Evolutionary conservation across 768 basidiomycete genomes (phyloP).

Genomic region (Mycena chlorophos): DNA sequence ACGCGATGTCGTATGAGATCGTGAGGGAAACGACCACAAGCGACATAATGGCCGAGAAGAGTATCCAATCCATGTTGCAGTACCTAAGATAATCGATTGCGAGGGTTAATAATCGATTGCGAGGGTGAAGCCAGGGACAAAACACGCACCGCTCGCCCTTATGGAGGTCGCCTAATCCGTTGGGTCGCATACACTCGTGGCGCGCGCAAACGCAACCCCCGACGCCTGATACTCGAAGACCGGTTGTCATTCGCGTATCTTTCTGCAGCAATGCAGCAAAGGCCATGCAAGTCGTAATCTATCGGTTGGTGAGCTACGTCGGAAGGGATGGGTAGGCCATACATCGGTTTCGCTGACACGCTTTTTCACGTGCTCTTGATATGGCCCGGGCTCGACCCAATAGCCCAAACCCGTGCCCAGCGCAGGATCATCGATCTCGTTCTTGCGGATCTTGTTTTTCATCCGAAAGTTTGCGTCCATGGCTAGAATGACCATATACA

Average conservation of each 20-base stretch:
- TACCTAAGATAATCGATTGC: not conserved
- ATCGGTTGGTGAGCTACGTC: not conserved
- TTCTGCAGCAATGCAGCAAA: not conserved
- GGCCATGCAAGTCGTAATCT: not conserved
- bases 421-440: not conserved
- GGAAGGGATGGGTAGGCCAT: not conserved
- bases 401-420: not conserved
- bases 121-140: not conserved
- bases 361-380: not conserved
- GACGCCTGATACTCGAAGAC: conserved; percentile 3
- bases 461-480: conserved; percentile 25
- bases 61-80: conserved; percentile 3
- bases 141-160: not conserved
- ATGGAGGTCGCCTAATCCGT: conserved; percentile 1
- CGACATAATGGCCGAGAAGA: not conserved
- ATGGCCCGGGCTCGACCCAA: not conserved
- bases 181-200: conserved; percentile 3
- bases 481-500: conserved; percentile 1
- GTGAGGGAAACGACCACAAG: not conserved
- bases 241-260: conserved; percentile 1
- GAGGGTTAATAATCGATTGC: not conserved
- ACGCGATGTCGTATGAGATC: not conserved
- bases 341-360: not conserved
- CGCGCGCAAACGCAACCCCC: not conserved
- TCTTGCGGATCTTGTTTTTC: not conserved